A percentile compares a stretch with the other conserved stretches of the same genome.
Evolutionary conservation across 2,329 filamentous ascomycete genomes (phyloP).

Genomic region (Penicillium sp.): DNA sequence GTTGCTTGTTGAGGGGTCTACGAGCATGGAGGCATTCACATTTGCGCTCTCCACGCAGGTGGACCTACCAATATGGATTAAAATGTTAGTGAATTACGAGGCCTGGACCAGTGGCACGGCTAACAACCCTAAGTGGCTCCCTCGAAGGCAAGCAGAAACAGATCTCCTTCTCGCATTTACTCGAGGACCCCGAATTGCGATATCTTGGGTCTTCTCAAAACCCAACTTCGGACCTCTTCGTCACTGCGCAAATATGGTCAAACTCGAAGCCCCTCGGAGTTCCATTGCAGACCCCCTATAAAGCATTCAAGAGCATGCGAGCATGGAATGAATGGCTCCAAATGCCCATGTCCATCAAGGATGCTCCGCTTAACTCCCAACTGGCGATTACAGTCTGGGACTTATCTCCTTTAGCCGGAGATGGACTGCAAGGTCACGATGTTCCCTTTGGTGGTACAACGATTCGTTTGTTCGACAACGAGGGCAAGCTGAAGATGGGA

Average conservation of each 20-base stretch:
- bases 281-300: slow-evolving; percentile 87
- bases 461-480: slow-evolving; percentile 80
- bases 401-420: slow-evolving; percentile 69
- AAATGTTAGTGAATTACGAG: slow-evolving; percentile 49
- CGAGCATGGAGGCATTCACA: slow-evolving; percentile 83
- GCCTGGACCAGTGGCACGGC: not conserved
- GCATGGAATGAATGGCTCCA: slow-evolving; percentile 97
- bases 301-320: slow-evolving; percentile 65
- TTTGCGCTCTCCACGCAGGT: slow-evolving; percentile 87
- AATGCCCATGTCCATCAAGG: slow-evolving; percentile 76
- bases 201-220: slow-evolving; percentile 83
- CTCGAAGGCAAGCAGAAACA: slow-evolving; percentile 73
- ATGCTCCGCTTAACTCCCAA: slow-evolving; percentile 72
- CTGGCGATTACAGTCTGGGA: slow-evolving; percentile 96
- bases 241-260: slow-evolving; percentile 89
- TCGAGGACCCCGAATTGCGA: slow-evolving; percentile 71
- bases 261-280: slow-evolving; percentile 93
- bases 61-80: slow-evolving; percentile 61
- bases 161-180: slow-evolving; percentile 68
- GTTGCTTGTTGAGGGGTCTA: slow-evolving; percentile 4
- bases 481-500: slow-evolving; percentile 86
- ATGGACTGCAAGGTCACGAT: slow-evolving; percentile 65
- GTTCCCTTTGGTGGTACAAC: slow-evolving; percentile 94
- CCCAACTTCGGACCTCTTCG: slow-evolving; percentile 79
- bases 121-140: slow-evolving; percentile 51